A percentile compares a stretch with the other conserved stretches of the same genome.
These are phyloP conservation scores for Heritiera littoralis DNA, from an alignment of 345 rosid genomes.

Conservation along the genomic window DNA sequence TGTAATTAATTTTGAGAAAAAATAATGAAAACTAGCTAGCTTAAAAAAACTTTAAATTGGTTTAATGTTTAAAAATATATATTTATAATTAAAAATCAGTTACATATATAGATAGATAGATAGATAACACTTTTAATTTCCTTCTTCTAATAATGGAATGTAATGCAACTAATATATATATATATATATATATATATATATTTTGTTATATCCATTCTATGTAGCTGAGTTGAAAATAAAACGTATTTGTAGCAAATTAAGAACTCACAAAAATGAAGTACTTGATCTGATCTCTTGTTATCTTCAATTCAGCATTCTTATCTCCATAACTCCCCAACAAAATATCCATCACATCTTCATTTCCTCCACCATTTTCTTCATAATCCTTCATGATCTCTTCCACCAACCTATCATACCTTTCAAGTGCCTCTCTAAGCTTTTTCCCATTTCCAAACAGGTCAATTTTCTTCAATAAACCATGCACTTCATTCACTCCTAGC, in stretches of 20 bases:
- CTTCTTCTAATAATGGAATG: no score
- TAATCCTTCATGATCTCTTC: conserved; percentile 57
- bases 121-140: no score
- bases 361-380: conserved; percentile 45
- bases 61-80: no score
- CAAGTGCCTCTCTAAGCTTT: conserved; percentile 46
- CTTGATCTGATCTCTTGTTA: conserved; percentile 63
- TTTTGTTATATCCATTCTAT: background rate
- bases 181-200: no score
- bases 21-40: conserved; percentile 22
- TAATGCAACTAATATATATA: background rate
- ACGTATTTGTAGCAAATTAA: background rate
- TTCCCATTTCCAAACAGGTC: conserved; percentile 58
- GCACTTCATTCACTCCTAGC: conserved; percentile 51
- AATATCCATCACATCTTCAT: conserved; percentile 57
- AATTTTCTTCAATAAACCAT: conserved; percentile 52
- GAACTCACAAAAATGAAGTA: conserved; percentile 55
- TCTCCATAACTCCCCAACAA: conserved; percentile 55
- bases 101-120: no score
- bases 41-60: background rate
- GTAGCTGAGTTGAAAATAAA: background rate
- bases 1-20: no score
- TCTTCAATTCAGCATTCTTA: conserved; percentile 43
- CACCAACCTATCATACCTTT: conserved; percentile 43
- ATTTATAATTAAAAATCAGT: no score